phyloP scores from a whole-genome alignment of 148 eudicot species.

The Amaranthus cruentus region DNA sequence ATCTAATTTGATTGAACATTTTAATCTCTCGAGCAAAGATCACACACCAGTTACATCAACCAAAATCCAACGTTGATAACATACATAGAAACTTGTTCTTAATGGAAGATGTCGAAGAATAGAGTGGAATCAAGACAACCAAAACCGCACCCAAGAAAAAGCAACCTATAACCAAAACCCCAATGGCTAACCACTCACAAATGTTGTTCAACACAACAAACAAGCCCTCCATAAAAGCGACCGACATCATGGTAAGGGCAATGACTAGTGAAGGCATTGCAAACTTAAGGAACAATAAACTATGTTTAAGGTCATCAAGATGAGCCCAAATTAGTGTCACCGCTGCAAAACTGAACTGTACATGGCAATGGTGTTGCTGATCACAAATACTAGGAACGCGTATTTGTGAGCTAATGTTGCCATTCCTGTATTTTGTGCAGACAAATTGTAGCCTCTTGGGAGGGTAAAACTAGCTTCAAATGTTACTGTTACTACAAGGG shows the following conservation, averaged over 20 bases:
- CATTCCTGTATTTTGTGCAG: constrained; percentile 12
- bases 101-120: neutral
- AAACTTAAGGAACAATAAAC: constrained; percentile 13
- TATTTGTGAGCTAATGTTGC: constrained; percentile 20
- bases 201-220: constrained; percentile 12
- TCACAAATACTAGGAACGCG: constrained; percentile 25
- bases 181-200: constrained; percentile 11
- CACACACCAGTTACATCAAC: too few species aligned
- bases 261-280: constrained; percentile 25
- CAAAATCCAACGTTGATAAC: too few species aligned
- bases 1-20: too few species aligned
- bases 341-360: constrained; percentile 10
- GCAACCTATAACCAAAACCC: constrained; percentile 21
- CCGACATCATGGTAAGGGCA: constrained; percentile 18
- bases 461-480: constrained; percentile 25
- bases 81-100: constrained; percentile 5
- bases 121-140: constrained; percentile 22
- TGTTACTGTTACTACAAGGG: constrained; percentile 31
- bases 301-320: constrained; percentile 16
- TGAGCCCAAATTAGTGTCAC: constrained; percentile 35
- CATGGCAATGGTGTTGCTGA: constrained; percentile 24
- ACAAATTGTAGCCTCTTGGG: constrained; percentile 19
- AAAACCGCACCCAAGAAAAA: constrained; percentile 16
- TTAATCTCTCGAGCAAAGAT: too few species aligned
- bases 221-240: constrained; percentile 26